phyloP scores from a whole-genome alignment of 2,329 filamentous ascomycete genomes.

The Aspergillus fijiensis region DNA sequence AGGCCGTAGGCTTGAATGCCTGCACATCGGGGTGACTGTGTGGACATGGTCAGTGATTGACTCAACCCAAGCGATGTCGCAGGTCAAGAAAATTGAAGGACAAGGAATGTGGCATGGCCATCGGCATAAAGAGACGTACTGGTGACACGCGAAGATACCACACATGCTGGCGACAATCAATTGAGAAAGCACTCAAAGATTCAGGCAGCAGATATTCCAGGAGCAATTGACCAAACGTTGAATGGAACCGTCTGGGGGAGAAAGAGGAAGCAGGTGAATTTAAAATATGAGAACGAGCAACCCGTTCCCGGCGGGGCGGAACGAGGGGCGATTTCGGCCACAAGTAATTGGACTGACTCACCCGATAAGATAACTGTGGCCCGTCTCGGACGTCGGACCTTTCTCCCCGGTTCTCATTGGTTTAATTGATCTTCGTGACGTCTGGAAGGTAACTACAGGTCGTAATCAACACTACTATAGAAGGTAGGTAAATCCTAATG shows the following conservation, averaged over 20 bases:
- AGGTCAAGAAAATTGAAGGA: not conserved
- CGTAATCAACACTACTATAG: not conserved
- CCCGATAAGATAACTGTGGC: conserved; percentile 30
- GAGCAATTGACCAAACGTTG: conserved; percentile 23
- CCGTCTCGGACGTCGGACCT: conserved; percentile 1
- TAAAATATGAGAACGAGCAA: conserved; percentile 18
- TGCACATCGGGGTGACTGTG: conserved; percentile 82
- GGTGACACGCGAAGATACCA: conserved; percentile 94
- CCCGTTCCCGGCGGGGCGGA: conserved; percentile 22
- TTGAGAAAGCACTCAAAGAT: conserved; percentile 20
- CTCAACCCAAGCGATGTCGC: conserved; percentile 3
- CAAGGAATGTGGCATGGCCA: not conserved
- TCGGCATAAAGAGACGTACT: conserved; percentile 57
- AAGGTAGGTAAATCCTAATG: not conserved
- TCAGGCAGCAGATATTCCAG: conserved; percentile 14
- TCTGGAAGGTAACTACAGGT: conserved; percentile 3
- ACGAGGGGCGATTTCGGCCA: conserved; percentile 31
- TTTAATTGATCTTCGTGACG: not conserved
- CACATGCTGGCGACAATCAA: conserved; percentile 67
- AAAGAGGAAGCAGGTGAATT: conserved; percentile 24
- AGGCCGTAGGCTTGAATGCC: conserved; percentile 92
- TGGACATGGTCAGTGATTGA: conserved; percentile 19
- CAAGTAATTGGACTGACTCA: conserved; percentile 26
- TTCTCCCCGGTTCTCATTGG: conserved; percentile 9
- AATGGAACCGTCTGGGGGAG: conserved; percentile 14